phyloP scores from a whole-genome alignment of 2,329 filamentous ascomycete genomes.

The Ascochyta pisi region DNA sequence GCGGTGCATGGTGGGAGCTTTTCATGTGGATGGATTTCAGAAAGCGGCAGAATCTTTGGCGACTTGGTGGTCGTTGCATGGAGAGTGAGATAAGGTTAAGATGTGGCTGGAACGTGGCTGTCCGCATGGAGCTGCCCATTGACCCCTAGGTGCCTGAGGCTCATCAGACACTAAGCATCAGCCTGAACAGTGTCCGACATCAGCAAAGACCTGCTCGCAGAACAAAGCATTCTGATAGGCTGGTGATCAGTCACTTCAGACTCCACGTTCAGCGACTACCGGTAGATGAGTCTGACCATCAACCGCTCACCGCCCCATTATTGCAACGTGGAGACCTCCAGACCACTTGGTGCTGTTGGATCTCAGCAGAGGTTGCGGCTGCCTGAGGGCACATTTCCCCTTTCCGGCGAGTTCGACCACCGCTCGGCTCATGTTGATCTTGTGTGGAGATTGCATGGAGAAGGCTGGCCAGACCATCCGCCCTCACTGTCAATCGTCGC shows the following conservation, averaged over 20 bases:
- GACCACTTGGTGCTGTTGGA: slow-evolving; percentile 11
- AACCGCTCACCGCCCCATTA: not conserved
- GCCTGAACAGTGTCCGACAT: slow-evolving; percentile 7
- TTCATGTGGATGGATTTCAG: not conserved
- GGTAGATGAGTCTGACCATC: slow-evolving; percentile 4
- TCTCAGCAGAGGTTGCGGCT: slow-evolving; percentile 8
- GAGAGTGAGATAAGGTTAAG: not conserved
- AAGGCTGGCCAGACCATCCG: slow-evolving; percentile 9
- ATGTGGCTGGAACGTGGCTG: slow-evolving; percentile 16
- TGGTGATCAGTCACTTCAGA: not conserved
- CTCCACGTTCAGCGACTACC: not conserved
- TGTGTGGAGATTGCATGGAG: slow-evolving; percentile 19
- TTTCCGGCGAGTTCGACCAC: slow-evolving; percentile 6
- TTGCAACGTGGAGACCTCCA: slow-evolving; percentile 13
- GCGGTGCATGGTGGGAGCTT: not conserved
- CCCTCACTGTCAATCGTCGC: slow-evolving; percentile 1
- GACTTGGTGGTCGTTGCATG: not conserved
- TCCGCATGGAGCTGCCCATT: not conserved
- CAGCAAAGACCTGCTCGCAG: slow-evolving; percentile 12
- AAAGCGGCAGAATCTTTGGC: not conserved
- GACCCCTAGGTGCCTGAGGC: not conserved
- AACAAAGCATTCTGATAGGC: slow-evolving; percentile 5
- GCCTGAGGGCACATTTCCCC: slow-evolving; percentile 8
- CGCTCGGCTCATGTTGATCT: slow-evolving; percentile 11
- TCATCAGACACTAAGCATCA: slow-evolving; percentile 4